A percentile compares a stretch with the other conserved stretches of the same genome.
Conservation (phyloP, 257 asterid genomes). For the Solanum lignicaule region DNA sequence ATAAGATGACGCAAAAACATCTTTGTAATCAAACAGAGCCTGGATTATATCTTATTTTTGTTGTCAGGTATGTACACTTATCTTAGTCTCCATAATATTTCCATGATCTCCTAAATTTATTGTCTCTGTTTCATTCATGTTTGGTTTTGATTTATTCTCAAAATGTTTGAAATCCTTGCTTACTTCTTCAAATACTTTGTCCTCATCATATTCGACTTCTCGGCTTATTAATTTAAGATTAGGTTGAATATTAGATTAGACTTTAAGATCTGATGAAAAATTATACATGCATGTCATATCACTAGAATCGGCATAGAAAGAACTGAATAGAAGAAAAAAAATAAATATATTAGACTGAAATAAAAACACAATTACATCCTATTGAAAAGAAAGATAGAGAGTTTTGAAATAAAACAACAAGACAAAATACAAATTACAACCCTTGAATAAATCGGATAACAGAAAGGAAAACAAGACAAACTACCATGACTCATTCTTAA, state of each 20-base stretch:
- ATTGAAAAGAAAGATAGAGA: too few relatives aligned
- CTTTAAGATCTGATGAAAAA: background rate
- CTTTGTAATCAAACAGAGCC: background rate
- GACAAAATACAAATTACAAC: background rate
- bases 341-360: too few relatives aligned
- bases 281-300: background rate
- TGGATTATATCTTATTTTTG: background rate
- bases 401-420: too few relatives aligned
- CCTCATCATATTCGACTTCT: background rate
- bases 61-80: too few relatives aligned
- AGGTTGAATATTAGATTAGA: too few relatives aligned
- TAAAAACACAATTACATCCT: too few relatives aligned
- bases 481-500: background rate
- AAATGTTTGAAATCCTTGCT: background rate
- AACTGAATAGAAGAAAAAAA: background rate
- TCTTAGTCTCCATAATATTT: too few relatives aligned
- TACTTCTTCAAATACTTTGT: background rate
- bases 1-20: background rate
- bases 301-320: background rate
- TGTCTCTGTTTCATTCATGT: background rate
- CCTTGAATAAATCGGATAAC: background rate
- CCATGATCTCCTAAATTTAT: background rate
- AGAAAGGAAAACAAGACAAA: background rate
- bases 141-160: background rate
- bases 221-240: background rate